Conservation (phyloP, 2,329 filamentous ascomycete species). For the Fusarium transvaalense region DNA sequence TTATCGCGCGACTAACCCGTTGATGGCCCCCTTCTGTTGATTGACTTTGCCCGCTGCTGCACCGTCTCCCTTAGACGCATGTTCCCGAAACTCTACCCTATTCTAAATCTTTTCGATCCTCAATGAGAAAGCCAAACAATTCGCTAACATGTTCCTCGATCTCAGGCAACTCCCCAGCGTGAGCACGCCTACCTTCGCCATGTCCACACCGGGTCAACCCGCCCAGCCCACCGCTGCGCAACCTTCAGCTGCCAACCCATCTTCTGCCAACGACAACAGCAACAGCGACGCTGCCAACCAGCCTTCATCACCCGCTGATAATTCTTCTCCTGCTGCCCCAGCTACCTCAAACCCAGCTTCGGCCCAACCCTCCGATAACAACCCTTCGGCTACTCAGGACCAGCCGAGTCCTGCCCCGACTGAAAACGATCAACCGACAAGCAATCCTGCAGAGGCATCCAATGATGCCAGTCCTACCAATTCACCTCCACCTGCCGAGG, state of each 20-base stretch:
- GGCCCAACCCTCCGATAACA: conserved; percentile 11
- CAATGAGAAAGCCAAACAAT: conserved; percentile 18
- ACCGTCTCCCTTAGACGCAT: conserved; percentile 23
- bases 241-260: conserved; percentile 37
- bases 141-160: conserved; percentile 54
- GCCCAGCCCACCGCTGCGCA: conserved; percentile 39
- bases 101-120: conserved; percentile 8
- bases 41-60: conserved; percentile 18
- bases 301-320: conserved; percentile 17
- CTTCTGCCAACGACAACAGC: conserved; percentile 23
- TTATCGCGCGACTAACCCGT: conserved; percentile 20
- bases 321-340: conserved; percentile 15
- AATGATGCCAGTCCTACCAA: conserved; percentile 17
- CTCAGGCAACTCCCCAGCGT: conserved; percentile 47
- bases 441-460: conserved; percentile 21
- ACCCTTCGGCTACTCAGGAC: conserved; percentile 19
- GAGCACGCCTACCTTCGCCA: conserved; percentile 48
- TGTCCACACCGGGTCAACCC: conserved; percentile 50
- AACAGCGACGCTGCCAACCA: conserved; percentile 26
- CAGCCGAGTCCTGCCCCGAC: conserved; percentile 16
- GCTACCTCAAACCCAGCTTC: conserved; percentile 27
- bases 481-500: conserved; percentile 11
- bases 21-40: conserved; percentile 28
- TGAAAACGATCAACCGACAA: conserved; percentile 10
- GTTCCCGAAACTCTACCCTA: conserved; percentile 12